These are phyloP conservation scores for Citrullus amarus DNA, from an alignment of 306 rosid species.

Conservation along the genomic window DNA sequence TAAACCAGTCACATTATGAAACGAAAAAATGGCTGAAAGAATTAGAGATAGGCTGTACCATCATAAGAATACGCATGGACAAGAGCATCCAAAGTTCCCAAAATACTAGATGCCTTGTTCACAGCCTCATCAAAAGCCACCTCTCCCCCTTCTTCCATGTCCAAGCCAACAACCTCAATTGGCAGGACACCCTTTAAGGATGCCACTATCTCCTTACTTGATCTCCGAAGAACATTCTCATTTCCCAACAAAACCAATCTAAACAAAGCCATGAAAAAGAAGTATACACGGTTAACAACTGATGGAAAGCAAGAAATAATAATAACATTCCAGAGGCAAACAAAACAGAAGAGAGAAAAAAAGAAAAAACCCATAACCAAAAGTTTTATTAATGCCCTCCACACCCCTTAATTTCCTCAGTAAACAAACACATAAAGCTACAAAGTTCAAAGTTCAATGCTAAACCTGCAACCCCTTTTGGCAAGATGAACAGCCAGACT, in stretches of 20 bases:
- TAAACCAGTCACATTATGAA: not conserved
- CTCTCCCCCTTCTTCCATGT: constrained; percentile 46
- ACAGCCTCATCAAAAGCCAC: constrained; percentile 41
- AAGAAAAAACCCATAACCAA: not conserved
- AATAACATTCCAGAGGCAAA: not conserved
- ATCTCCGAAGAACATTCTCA: constrained; percentile 20
- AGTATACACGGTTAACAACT: not conserved
- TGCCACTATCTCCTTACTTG: constrained; percentile 22
- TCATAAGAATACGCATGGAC: constrained; percentile 62
- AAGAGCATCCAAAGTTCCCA: constrained; percentile 65
- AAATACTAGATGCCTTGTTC: constrained; percentile 36
- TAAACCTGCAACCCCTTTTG: constrained; percentile 72
- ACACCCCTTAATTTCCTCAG: not conserved
- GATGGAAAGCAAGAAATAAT: not conserved
- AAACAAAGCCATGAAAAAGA: not conserved
- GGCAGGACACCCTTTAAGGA: constrained; percentile 20
- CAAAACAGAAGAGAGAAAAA: not conserved
- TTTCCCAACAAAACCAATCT: constrained; percentile 82
- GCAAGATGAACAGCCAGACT: constrained; percentile 56
- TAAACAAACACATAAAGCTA: not conserved
- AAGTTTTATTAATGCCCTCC: not conserved
- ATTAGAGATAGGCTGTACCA: constrained; percentile 25
- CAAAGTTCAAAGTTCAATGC: not conserved
- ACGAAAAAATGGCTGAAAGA: not conserved
- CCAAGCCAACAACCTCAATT: constrained; percentile 43